A percentile compares a stretch with the other conserved stretches of the same genome.
phyloP scores from a whole-genome alignment of 306 rosid genomes.

The Sphenostylis stenocarpa region DNA sequence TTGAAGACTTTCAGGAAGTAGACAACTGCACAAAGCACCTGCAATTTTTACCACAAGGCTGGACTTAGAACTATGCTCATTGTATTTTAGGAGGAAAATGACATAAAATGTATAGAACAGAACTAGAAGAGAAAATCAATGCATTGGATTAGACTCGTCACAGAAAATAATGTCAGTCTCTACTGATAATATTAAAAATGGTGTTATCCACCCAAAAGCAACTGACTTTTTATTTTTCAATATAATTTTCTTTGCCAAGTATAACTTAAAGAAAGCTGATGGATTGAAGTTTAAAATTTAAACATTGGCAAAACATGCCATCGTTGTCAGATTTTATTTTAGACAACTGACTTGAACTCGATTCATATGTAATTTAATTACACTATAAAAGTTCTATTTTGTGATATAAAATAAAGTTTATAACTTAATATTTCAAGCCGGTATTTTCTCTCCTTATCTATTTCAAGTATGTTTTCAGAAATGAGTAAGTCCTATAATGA shows the following conservation, averaged over 20 bases:
- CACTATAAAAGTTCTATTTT: background rate
- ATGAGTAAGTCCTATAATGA: slow-evolving; percentile 15
- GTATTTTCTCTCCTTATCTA: background rate
- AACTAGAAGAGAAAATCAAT: background rate
- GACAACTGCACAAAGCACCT: slow-evolving; percentile 90
- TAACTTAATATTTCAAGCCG: background rate
- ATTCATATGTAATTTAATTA: background rate
- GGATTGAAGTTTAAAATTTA: background rate
- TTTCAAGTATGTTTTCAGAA: background rate
- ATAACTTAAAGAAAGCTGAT: slow-evolving; percentile 1
- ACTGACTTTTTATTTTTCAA: background rate
- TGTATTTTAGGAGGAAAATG: slow-evolving; percentile 3
- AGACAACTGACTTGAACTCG: background rate
- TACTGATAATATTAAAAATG: background rate
- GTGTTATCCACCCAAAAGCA: background rate
- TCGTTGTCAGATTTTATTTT: background rate
- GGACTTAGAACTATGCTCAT: slow-evolving; percentile 12
- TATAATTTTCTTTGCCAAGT: slow-evolving; percentile 9
- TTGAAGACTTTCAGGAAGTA: slow-evolving; percentile 96
- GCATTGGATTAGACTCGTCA: background rate
- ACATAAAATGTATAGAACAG: background rate
- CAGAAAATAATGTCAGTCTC: slow-evolving; percentile 5
- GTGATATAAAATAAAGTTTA: background rate
- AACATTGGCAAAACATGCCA: slow-evolving; percentile 8
- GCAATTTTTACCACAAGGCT: slow-evolving; percentile 43